Evolutionary conservation across 192 early-diverging fungal genomes (phyloP), one percentile per base, ranked within the genome.

Genomic region (Gonapodya prolifera): DNA sequence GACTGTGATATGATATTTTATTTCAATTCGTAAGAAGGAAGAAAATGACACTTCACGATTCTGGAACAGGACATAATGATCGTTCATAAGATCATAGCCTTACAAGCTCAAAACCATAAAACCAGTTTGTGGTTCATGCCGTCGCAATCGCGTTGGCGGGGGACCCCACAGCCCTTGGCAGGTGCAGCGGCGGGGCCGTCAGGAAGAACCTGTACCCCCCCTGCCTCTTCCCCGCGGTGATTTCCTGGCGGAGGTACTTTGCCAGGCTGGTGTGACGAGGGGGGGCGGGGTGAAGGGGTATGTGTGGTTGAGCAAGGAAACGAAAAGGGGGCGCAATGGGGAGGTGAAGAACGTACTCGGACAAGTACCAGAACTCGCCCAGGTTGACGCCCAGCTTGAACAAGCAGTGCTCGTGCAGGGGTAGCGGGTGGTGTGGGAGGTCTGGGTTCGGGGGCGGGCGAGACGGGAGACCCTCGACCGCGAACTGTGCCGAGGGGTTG

Each of bases 341-440:
- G 32, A 29, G 18, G 31, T 73, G 8, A 30, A 32, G 13, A 8
- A 18, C 71, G 8, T 2, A 73, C 71, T 73, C 28, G 71, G 28
- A 73, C 8, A 32, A 29, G 71, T 18, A 73, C 28, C 71, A 73
- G 71, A 32, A 73, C 71, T 32, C 71, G 32, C 71, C 71, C 8
- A 73, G 71, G 71, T 73, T 73, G 2, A 73, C 71, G 71, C 71
- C 71, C 8, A 73, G 71, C 71, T 73, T 73, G 71, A 73, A 73
- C 28, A 73, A 32, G 28, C 28, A 18, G 71, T 73, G 71, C 71
- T 73, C 71, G 71, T 73, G 71, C 16, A 73, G 16, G 2, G 71
- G 71, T 8, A 73, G 31, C 8, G 71, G 71, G 31, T 73, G 71
- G 31, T 73, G 31, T 29, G 71, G 71, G 2, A 30, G 13, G 31